Conservation (phyloP, 345 rosid genomes). For the Pistacia atlantica region DNA sequence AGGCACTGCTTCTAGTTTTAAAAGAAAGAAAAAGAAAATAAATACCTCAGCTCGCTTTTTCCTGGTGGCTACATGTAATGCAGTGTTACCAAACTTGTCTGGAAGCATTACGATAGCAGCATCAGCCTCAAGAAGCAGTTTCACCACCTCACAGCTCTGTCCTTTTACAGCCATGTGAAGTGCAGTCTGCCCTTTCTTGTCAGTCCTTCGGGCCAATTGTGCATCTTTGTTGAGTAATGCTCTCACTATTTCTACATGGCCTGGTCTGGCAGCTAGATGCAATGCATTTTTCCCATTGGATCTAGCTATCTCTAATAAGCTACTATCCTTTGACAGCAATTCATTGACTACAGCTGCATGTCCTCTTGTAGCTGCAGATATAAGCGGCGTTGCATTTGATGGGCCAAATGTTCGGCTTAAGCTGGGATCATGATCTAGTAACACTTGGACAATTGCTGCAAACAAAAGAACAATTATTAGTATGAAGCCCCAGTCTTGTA, state of each 20-base stretch:
- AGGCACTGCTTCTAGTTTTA: background rate
- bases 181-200: conserved; percentile 95
- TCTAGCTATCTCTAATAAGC: conserved; percentile 71
- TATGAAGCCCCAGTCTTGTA: background rate
- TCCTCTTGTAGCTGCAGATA: conserved; percentile 90
- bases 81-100: conserved; percentile 88
- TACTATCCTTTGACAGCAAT: conserved; percentile 72
- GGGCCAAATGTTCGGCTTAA: conserved; percentile 76
- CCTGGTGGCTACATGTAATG: conserved; percentile 93
- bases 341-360: conserved; percentile 86
- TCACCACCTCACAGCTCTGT: conserved; percentile 85
- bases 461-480: conserved; percentile 24
- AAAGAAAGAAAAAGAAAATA: conserved; percentile 2
- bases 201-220: conserved; percentile 85
- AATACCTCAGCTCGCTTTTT: conserved; percentile 86
- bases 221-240: conserved; percentile 80
- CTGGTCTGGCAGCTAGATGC: conserved; percentile 92
- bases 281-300: conserved; percentile 89
- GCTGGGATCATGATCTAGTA: conserved; percentile 79
- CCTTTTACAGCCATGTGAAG: conserved; percentile 98
- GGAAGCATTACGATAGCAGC: conserved; percentile 96
- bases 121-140: conserved; percentile 86
- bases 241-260: conserved; percentile 73
- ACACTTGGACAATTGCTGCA: conserved; percentile 87
- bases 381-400: conserved; percentile 85